Base-by-base conservation (phyloP, 257 asterid species). In the Nicotiana noctiflora region DNA sequence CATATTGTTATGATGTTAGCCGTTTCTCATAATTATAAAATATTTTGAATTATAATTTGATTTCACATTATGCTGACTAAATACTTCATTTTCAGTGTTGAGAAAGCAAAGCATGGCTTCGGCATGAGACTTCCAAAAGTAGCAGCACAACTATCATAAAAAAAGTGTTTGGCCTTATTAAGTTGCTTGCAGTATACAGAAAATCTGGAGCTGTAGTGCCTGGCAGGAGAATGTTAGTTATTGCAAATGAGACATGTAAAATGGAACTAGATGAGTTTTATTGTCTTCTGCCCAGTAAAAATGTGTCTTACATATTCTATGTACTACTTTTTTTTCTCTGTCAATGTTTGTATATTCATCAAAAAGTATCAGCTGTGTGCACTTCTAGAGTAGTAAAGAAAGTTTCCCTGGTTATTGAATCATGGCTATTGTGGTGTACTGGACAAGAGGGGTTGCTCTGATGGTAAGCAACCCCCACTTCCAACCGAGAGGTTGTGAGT, bases 41-140 rank as follows among this genome's bases (percentile, higher is more conserved):
- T 8, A 11, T 44, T 52, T 27, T 19, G 75, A 74, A 34, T 51
- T 27, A 66, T 57, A 75, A 8, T 49, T 44, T 62, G 44, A 80
- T 64, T 62, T 74, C 19, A 29, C 27, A 64, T n/a, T 17, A 80
- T 55, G 55, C 86, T 85, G 74, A 83, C 88, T 76, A 25, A 66
- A 44, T 37, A 81, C 63, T 72, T 66, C 34, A 62, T 66, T 78
- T 62, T 77, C 91, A 94, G 98, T 11, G 87, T 94, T 87, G 98
- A 94, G 94, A 90, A 74, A 82, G 76, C 84, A 79, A 91, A 87
- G 89, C 97, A 86, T 57, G 98, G 98, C 27, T 93, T 90, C 34
- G 98, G 98, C 84, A 93, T 94, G 97, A 90, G 82, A 81, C 81
- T 82, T 83, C 97, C 96, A 49, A 90, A 85, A 65, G 82, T 81